Conservation (phyloP, 2,329 filamentous ascomycete species). For the Fusarium drepaniforme region DNA sequence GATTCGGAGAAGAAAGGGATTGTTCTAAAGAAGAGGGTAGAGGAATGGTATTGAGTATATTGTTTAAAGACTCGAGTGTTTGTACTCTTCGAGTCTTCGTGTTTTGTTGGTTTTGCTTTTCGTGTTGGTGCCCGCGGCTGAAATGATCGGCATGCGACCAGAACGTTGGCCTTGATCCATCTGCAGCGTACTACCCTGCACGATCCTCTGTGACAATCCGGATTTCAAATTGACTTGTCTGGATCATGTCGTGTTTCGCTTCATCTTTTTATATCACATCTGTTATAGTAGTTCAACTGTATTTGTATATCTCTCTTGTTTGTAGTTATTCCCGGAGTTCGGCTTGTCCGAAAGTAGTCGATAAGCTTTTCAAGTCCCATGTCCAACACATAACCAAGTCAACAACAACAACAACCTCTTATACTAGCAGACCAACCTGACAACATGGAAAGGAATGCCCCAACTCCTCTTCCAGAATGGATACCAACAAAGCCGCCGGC, state of each 20-base stretch:
- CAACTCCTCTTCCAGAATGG: not conserved
- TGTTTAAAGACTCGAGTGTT: not conserved
- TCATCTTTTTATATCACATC: not conserved
- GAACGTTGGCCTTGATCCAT: not conserved
- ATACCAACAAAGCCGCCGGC: not conserved
- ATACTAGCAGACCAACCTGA: too few species aligned
- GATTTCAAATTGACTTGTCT: not conserved
- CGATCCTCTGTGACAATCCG: not conserved
- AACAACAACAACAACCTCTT: not conserved
- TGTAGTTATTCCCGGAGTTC: not conserved
- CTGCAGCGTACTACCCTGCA: not conserved
- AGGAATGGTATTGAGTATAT: not conserved
- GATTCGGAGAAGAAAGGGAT: not conserved
- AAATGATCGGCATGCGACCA: not conserved
- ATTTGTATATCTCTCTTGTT: not conserved
- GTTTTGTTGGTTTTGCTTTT: conserved; percentile 1
- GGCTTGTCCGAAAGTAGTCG: not conserved
- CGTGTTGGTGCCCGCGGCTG: conserved; percentile 2
- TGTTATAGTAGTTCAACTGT: not conserved
- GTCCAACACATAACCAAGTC: not conserved
- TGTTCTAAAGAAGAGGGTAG: not conserved
- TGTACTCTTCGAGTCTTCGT: not conserved
- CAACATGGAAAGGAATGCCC: not conserved
- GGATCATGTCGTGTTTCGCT: not conserved
- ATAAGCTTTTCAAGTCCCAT: not conserved